These are phyloP conservation scores for Globisporangium abappressorium DNA, from an alignment of 352 stramenopile genomes.

Conservation along the genomic window DNA sequence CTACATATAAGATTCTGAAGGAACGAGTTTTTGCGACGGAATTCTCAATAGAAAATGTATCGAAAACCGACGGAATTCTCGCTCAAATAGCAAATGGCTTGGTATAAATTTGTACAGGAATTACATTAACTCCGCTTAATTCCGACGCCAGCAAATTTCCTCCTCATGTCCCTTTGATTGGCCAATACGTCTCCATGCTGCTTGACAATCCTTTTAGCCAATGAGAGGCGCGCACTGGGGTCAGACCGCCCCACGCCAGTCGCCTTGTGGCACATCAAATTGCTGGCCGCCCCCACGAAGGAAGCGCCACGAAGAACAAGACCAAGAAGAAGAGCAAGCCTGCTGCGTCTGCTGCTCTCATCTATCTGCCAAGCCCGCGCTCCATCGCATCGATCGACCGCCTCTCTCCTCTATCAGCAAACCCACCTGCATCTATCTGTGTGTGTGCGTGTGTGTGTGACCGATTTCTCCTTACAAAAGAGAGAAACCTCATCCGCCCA, in stretches of 20 bases:
- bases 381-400: background rate
- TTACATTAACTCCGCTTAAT: background rate
- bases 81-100: no score
- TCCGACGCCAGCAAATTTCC: background rate
- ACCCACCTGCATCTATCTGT: background rate
- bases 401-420: background rate
- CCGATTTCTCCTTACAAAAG: background rate
- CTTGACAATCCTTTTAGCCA: background rate
- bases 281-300: background rate
- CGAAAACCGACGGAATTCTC: no score
- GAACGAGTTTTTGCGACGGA: no score
- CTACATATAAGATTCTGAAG: no score
- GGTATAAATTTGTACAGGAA: no score
- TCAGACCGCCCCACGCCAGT: background rate
- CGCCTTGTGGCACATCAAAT: constrained; percentile 1
- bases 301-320: background rate
- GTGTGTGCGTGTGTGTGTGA: background rate
- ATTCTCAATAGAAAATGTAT: no score
- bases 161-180: background rate
- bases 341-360: background rate
- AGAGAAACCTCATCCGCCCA: background rate
- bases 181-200: background rate
- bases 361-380: background rate
- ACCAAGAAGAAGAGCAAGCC: background rate
- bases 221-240: background rate